Evolutionary conservation across 2,329 filamentous ascomycete genomes (phyloP).

Genomic region (Ceratocystis variospora): DNA sequence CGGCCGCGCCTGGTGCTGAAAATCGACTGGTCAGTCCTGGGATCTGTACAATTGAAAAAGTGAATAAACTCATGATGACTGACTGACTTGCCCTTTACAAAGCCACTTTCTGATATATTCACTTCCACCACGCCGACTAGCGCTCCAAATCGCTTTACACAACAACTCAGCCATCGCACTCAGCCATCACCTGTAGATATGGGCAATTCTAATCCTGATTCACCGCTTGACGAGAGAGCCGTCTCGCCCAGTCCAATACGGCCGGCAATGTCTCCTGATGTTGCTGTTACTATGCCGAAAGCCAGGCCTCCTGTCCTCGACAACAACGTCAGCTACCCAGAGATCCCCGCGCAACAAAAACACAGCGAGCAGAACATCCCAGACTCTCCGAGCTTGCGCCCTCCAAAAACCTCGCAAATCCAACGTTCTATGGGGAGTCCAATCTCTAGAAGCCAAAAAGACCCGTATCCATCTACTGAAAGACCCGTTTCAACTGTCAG

Average conservation of each 20-base stretch:
- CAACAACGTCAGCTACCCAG: constrained; percentile 42
- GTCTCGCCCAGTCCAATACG: constrained; percentile 14
- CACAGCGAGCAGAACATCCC: neutral
- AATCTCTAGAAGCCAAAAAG: neutral
- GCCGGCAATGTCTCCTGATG: constrained; percentile 3
- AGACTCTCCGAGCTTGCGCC: constrained; percentile 8
- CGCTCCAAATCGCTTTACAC: constrained; percentile 41
- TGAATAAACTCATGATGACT: neutral
- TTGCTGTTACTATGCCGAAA: neutral
- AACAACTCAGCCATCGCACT: constrained; percentile 32
- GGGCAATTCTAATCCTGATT: neutral
- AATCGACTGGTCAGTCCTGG: constrained; percentile 1
- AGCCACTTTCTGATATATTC: constrained; percentile 49
- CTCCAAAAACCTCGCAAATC: neutral
- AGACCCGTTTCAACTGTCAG: neutral
- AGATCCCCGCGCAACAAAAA: constrained; percentile 36
- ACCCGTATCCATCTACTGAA: neutral
- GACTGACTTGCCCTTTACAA: constrained; percentile 6
- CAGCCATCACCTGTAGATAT: constrained; percentile 32
- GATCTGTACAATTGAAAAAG: neutral
- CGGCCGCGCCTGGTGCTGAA: neutral
- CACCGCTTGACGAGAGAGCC: constrained; percentile 12
- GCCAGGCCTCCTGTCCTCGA: neutral
- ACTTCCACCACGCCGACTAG: constrained; percentile 39
- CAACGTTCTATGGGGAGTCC: neutral